Evolutionary conservation across 345 rosid genomes (phyloP), one percentile per base, ranked within the genome.

Genomic region (Syzygium grande): DNA sequence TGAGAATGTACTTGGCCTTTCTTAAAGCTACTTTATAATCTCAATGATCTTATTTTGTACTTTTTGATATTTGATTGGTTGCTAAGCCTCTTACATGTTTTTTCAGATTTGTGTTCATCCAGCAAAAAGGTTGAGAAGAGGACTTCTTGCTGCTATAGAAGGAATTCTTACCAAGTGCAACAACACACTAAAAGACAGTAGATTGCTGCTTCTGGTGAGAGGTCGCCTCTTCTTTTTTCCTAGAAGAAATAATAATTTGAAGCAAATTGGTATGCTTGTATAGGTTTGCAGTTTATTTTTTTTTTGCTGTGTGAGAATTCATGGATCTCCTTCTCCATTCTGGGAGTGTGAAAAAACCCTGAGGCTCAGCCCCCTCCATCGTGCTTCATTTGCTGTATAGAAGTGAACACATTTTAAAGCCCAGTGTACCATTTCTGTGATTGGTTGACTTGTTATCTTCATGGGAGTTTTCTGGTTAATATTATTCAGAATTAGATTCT

Each of bases 41-140:
- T 55, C 86, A 59, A 27, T 63, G 52, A 29, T 84, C 55, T 85
- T 59, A 46, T 55, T 14, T 9, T 58, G 51, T n/a, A 41, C 38
- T 83, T 52, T 52, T 46, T 29, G 84, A 86, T 34, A 80, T 87
- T 85, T 55, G 56, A 52, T 87, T n/a, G 59, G 49, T 43, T 86
- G 34, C 46, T 85, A 84, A 86, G 51, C 34, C 73, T 86, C 86
- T n/a, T 43, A 14, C 87, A 54, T 77, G 19, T 89, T 89, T 84
- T 89, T 59, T 86, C 93, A 97, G 99, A 94, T 97, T 87, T 96
- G 95, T 92, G 91, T 91, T 91, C 98, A 97, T 90, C 97, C 95
- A 90, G 91, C 94, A 6, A 88, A 93, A 30, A 95, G 88, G 93
- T 91, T 96, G 87, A 93, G 99, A 88, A 85, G 54, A 84, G 99